Percentiles rank a stretch among this genome's conserved stretches.
These are phyloP conservation scores for Aristolochia contorta DNA, from an alignment of 164 flowering plant species.

Conservation along the genomic window DNA sequence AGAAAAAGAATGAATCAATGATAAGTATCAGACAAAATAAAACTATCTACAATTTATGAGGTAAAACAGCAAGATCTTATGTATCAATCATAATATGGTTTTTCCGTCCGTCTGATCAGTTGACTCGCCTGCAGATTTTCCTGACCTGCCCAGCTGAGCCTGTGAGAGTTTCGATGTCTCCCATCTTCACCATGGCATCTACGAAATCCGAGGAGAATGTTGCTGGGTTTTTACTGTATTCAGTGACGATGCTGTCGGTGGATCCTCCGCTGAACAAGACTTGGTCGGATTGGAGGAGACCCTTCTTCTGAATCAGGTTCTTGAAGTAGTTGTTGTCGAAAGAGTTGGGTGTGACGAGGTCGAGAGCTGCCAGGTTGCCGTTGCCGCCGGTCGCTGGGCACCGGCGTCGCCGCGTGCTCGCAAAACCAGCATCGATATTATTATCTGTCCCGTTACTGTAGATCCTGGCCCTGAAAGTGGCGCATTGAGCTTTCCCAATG, in stretches of 20 bases:
- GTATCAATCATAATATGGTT: too few species aligned
- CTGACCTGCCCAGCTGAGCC: conserved; percentile 35
- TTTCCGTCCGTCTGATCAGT: background rate
- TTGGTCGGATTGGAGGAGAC: conserved; percentile 12
- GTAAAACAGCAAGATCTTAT: too few species aligned
- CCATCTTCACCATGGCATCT: conserved; percentile 15
- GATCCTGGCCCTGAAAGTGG: conserved; percentile 18
- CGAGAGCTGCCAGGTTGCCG: conserved; percentile 28
- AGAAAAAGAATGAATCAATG: too few species aligned
- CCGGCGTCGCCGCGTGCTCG: conserved; percentile 16
- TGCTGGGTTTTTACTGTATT: conserved; percentile 3
- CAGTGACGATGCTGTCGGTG: conserved; percentile 5
- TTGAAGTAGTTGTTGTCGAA: conserved; percentile 46
- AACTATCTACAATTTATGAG: too few species aligned
- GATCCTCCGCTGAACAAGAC: conserved; percentile 12
- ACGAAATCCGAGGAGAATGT: conserved; percentile 10
- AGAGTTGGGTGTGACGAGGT: conserved; percentile 33
- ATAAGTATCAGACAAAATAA: too few species aligned
- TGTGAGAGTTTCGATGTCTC: conserved; percentile 19
- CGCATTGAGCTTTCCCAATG: conserved; percentile 25
- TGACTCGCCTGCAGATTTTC: conserved; percentile 23
- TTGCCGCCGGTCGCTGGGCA: conserved; percentile 25
- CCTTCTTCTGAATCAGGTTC: conserved; percentile 18
- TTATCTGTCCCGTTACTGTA: conserved; percentile 29
- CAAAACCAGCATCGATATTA: conserved; percentile 37